phyloP scores from a whole-genome alignment of 2,329 filamentous ascomycete species.

The Fusarium sp. region DNA sequence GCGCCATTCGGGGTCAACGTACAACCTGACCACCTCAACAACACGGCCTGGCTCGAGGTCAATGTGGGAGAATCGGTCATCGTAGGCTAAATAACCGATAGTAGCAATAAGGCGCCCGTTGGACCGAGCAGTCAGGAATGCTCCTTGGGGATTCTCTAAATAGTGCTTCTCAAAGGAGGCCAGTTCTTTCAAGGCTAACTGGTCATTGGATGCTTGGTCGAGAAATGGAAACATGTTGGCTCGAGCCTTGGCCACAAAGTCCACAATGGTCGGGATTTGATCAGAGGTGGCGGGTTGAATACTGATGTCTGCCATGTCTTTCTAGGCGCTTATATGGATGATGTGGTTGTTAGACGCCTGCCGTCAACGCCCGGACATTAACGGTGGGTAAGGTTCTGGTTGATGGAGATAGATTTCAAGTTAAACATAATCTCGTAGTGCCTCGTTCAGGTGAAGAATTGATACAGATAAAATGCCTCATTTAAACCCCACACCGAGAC shows the following conservation, averaged over 20 bases:
- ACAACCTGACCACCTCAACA: slow-evolving; percentile 51
- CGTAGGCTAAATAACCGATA: slow-evolving; percentile 48
- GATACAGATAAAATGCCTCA: neutral
- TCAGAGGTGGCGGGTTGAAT: slow-evolving; percentile 37
- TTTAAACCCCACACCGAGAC: neutral
- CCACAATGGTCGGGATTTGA: slow-evolving; percentile 45
- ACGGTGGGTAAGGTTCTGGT: neutral
- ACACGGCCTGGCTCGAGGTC: slow-evolving; percentile 30
- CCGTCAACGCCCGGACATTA: neutral
- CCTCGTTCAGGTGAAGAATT: neutral
- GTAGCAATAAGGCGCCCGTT: slow-evolving; percentile 44
- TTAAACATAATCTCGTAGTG: neutral
- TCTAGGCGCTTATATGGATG: too few relatives aligned
- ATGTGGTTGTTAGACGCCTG: neutral
- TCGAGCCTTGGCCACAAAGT: slow-evolving; percentile 46
- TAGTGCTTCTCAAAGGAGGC: slow-evolving; percentile 43
- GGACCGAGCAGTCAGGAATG: slow-evolving; percentile 40
- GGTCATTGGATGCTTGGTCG: slow-evolving; percentile 31
- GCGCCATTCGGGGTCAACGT: slow-evolving; percentile 47
- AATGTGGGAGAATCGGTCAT: slow-evolving; percentile 47
- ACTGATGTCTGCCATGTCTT: slow-evolving; percentile 14
- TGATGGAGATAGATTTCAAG: neutral
- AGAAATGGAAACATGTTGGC: slow-evolving; percentile 51
- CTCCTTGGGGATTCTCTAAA: slow-evolving; percentile 42
- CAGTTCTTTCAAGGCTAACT: slow-evolving; percentile 38